Evolutionary conservation across 139 green algal species (phyloP).

Genomic region (Tetradesmus lagerheimii): DNA sequence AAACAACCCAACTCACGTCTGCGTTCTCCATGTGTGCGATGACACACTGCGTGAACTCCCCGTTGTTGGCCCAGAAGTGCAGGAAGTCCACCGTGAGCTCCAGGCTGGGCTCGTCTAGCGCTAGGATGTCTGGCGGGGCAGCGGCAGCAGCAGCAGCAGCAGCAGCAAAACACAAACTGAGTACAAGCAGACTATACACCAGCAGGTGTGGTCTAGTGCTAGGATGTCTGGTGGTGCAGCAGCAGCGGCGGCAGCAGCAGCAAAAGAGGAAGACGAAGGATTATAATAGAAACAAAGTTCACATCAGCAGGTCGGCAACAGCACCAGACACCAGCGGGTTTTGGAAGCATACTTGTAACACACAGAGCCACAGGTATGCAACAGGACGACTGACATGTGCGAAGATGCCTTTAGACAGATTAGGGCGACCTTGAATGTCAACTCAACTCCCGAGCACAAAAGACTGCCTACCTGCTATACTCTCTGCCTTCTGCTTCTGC

Average conservation of each 20-base stretch:
- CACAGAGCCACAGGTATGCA: neutral
- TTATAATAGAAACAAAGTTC: too few relatives aligned
- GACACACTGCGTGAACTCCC: constrained; percentile 48
- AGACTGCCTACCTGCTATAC: constrained; percentile 27
- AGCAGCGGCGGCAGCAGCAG: neutral
- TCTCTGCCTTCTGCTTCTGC: constrained; percentile 25
- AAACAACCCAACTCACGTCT: neutral
- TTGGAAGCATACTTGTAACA: neutral
- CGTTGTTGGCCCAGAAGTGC: constrained; percentile 47
- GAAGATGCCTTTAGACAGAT: neutral
- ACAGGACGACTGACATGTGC: neutral
- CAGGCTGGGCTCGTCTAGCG: constrained; percentile 6
- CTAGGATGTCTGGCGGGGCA: constrained; percentile 27
- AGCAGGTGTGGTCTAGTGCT: constrained; percentile 13
- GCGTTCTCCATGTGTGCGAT: constrained; percentile 43
- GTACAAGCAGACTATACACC: too few relatives aligned
- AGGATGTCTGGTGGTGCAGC: constrained; percentile 30
- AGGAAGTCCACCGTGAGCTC: constrained; percentile 6
- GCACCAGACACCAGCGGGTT: neutral
- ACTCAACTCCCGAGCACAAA: too few relatives aligned
- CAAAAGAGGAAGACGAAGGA: neutral
- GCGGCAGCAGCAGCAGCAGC: constrained; percentile 12
- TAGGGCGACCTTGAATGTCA: too few relatives aligned
- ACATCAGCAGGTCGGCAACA: neutral
- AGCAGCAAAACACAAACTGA: too few relatives aligned